A percentile compares a stretch with the other conserved stretches of the same genome.
Evolutionary conservation across 164 flowering plant genomes (phyloP).

Genomic region (Magnolia kwangsiensis): DNA sequence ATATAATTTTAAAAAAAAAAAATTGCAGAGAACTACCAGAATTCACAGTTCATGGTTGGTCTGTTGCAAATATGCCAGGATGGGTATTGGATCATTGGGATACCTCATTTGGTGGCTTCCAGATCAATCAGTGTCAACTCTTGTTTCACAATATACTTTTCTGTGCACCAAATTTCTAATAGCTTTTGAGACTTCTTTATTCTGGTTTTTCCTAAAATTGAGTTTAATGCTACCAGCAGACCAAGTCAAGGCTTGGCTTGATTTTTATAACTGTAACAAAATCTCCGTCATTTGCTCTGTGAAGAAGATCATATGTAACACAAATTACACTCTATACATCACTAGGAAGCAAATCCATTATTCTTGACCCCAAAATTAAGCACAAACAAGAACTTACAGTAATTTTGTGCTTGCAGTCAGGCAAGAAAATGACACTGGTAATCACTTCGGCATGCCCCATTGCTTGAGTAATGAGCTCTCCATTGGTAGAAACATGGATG

Average conservation of each 20-base stretch:
- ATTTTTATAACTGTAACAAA: neutral
- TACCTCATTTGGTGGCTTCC: neutral
- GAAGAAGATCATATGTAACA: neutral
- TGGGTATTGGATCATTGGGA: neutral
- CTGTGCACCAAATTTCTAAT: neutral
- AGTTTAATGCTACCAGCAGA: neutral
- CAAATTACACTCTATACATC: neutral
- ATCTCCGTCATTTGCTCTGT: neutral
- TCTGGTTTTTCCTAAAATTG: neutral
- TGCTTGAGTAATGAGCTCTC: conserved; percentile 54
- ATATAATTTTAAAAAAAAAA: neutral
- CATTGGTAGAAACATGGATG: conserved; percentile 50
- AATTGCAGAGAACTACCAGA: neutral
- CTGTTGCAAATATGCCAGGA: neutral
- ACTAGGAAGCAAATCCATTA: neutral
- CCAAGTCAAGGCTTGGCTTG: neutral
- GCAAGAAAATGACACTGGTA: conserved; percentile 62
- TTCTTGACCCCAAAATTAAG: neutral
- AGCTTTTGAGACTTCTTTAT: neutral
- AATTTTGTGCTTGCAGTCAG: conserved; percentile 67
- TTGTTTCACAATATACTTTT: neutral
- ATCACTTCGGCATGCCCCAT: conserved; percentile 65
- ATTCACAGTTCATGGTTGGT: neutral
- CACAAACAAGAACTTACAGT: conserved; percentile 48
- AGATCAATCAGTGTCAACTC: neutral